Conservation (phyloP, 306 rosid species). For the Luffa aegyptiaca region DNA sequence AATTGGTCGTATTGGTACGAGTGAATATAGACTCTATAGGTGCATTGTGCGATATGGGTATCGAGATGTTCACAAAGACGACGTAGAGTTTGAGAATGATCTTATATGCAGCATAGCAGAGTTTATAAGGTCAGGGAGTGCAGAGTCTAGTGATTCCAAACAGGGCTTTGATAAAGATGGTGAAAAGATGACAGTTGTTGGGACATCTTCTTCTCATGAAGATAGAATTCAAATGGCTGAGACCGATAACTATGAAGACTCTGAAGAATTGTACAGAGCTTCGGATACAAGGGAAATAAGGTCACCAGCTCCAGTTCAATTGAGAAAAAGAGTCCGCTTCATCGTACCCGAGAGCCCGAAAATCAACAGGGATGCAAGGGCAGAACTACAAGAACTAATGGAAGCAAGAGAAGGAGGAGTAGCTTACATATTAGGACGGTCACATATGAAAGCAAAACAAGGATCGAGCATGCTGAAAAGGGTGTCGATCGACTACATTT, state of each 20-base stretch:
- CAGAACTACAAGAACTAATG: conserved; percentile 60
- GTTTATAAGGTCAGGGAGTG: conserved; percentile 46
- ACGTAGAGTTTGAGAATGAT: conserved; percentile 72
- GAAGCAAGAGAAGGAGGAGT: conserved; percentile 82
- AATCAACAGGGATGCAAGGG: conserved; percentile 32
- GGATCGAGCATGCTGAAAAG: conserved; percentile 60
- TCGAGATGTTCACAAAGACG: conserved; percentile 73
- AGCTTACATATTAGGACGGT: conserved; percentile 72
- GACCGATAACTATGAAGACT: conserved; percentile 3
- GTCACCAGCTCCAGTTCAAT: conserved; percentile 30
- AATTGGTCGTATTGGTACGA: conserved; percentile 69
- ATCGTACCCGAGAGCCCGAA: conserved; percentile 63
- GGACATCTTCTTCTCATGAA: conserved; percentile 45
- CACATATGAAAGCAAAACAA: conserved; percentile 69
- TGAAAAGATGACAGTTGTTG: conserved; percentile 54
- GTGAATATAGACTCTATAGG: conserved; percentile 54
- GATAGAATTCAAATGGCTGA: conserved; percentile 33
- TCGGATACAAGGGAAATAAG: conserved; percentile 48
- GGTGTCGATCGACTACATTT: conserved; percentile 51
- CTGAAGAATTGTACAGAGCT: conserved; percentile 14
- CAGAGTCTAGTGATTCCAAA: background rate
- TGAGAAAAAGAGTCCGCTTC: conserved; percentile 68
- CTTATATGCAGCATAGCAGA: conserved; percentile 81
- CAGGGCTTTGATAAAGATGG: conserved; percentile 28
- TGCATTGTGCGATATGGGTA: conserved; percentile 90